Evolutionary conservation across 1,284 basidiomycete species (phyloP).

Genomic region (Trichosporon sp.): DNA sequence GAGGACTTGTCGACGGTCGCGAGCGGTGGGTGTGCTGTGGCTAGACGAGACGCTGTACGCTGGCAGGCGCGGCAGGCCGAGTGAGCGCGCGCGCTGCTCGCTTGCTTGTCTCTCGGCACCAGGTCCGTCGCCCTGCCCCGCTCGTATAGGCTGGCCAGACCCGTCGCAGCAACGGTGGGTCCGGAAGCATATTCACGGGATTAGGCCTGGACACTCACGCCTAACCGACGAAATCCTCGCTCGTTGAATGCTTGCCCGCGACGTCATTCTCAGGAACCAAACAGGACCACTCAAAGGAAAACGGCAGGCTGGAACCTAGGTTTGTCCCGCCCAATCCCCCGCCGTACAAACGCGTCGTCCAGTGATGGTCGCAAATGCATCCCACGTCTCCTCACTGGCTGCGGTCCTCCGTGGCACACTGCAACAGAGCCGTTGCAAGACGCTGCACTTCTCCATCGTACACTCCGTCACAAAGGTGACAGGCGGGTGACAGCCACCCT

Average conservation of each 20-base stretch:
- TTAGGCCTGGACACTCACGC: slow-evolving; percentile 6
- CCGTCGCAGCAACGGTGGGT: neutral
- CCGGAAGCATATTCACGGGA: neutral
- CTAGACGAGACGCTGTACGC: neutral
- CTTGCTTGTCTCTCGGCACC: slow-evolving; percentile 8
- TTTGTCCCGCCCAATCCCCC: neutral
- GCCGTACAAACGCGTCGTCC: neutral
- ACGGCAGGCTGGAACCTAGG: neutral
- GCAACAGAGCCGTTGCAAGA: neutral
- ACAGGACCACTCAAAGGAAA: neutral
- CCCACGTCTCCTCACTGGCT: neutral
- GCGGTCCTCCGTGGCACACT: neutral
- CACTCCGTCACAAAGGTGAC: neutral
- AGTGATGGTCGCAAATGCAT: neutral
- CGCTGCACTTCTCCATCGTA: neutral
- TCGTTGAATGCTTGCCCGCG: neutral
- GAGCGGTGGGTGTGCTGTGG: neutral
- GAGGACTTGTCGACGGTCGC: neutral
- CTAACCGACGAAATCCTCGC: neutral
- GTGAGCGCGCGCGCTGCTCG: neutral
- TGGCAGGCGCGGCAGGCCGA: slow-evolving; percentile 1
- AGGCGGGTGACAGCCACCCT: slow-evolving; percentile 9
- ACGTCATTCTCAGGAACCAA: slow-evolving; percentile 15
- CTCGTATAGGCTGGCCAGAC: slow-evolving; percentile 1
- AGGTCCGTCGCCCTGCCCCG: neutral